Base-by-base conservation (phyloP, 2,329 filamentous ascomycete species). In the Aspergillus arachidicola region DNA sequence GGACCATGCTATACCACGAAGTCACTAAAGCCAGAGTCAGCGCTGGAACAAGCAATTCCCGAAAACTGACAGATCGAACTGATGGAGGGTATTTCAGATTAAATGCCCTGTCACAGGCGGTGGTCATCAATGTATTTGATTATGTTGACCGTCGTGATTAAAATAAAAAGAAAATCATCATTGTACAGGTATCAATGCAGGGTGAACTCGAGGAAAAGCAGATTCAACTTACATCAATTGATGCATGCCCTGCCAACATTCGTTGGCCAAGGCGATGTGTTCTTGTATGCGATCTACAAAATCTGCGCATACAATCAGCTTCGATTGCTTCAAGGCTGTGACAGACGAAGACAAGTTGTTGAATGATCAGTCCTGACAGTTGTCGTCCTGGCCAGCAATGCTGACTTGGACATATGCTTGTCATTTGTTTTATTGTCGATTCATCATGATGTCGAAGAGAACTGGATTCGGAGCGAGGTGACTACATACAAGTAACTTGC, bases 381-480 rank as follows among this genome's bases (percentile, higher is more conserved):
- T 82, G 69, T 86, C 84, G 81, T 86, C 84, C 81, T 80, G 61
- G 74, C 73, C 73, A 72, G 73, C 74, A 69, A 74, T 73, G 73
- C 72, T 70, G 69, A 88, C 93, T 96, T 89, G 86, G 93, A 96
- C 92, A 96, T 96, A 96, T 96, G 92, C 92, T 96, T 96, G 93
- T 96, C 92, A 87, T 88, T 90, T 82, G 45, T 80, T 84, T 86
- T 85, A 83, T 84, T 87, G 90, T 93, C 87, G 80, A 84, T 86
- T 95, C 92, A 95, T 95, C 92, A 95, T 88, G 74, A 72, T 80
- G 78, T 66, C 64, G 67, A 66, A 66, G 58, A 46, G 28, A 54
- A 54, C 36, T 26, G 30, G 50, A 62, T 61, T 65, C 58, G 43
- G 59, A 72, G 62, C 70, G 64, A 63, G 69, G 59, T 55, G 63